A percentile compares a stretch with the other conserved stretches of the same genome.
Evolutionary conservation across 2,329 filamentous ascomycete genomes (phyloP).

Genomic region (Cercospora berteroae): DNA sequence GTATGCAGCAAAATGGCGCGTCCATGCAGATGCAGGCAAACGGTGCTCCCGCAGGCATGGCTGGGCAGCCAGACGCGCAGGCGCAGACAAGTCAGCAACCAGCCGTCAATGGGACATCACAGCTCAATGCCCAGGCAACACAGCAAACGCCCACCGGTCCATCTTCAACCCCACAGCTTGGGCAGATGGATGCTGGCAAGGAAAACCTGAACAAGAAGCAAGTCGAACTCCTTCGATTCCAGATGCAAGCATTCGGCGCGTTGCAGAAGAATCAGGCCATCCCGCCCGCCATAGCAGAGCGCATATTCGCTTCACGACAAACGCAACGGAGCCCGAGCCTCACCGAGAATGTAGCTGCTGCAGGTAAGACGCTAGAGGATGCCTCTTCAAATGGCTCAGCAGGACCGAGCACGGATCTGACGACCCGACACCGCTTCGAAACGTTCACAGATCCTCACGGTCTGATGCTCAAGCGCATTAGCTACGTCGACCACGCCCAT

Average conservation of each 20-base stretch:
- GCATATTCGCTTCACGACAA: constrained; percentile 73
- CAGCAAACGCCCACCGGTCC: constrained; percentile 26
- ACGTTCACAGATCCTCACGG: constrained; percentile 73
- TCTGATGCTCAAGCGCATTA: constrained; percentile 59
- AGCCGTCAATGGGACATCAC: constrained; percentile 22
- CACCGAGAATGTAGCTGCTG: constrained; percentile 43
- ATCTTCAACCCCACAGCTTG: constrained; percentile 22
- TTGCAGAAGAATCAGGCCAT: constrained; percentile 84
- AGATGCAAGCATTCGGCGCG: constrained; percentile 89
- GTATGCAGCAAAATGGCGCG: constrained; percentile 52
- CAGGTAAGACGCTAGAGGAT: constrained; percentile 53
- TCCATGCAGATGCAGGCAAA: constrained; percentile 46
- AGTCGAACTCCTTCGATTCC: constrained; percentile 71
- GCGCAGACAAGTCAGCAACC: constrained; percentile 26
- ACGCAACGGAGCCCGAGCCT: constrained; percentile 49
- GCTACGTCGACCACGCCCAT: constrained; percentile 73
- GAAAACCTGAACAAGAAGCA: constrained; percentile 68
- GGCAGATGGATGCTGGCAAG: constrained; percentile 25
- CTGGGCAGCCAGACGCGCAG: constrained; percentile 32
- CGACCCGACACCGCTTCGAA: constrained; percentile 58
- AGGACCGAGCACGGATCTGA: constrained; percentile 37
- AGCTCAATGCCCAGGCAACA: constrained; percentile 13
- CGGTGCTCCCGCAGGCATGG: constrained; percentile 44
- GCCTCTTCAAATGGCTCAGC: constrained; percentile 46
- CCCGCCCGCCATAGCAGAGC: constrained; percentile 73